Conservation (phyloP, 768 basidiomycete genomes). For the Sporobolomyces pararoseus region DNA sequence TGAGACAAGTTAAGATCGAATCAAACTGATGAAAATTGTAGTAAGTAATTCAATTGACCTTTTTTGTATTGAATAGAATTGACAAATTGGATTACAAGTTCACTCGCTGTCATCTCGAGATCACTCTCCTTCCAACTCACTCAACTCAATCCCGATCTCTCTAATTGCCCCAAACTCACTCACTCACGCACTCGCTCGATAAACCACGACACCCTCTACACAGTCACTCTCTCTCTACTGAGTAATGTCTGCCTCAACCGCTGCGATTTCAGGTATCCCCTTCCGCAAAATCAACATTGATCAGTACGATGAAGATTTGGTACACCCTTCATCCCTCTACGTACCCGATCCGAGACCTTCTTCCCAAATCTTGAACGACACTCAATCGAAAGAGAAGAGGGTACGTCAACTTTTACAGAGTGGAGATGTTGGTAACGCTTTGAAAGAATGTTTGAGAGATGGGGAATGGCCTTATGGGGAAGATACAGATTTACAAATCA, state of each 20-base stretch:
- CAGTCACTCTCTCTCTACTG: neutral
- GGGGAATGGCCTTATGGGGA: slow-evolving; percentile 84
- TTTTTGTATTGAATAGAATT: too few relatives aligned
- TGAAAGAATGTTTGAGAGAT: slow-evolving; percentile 59
- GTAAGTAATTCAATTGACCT: too few relatives aligned
- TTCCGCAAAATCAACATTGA: slow-evolving; percentile 96
- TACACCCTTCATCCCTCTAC: slow-evolving; percentile 79
- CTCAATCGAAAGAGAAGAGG: slow-evolving; percentile 66
- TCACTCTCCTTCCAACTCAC: too few relatives aligned
- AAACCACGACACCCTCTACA: neutral
- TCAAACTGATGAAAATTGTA: too few relatives aligned
- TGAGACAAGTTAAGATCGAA: too few relatives aligned
- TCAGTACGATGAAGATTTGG: slow-evolving; percentile 81
- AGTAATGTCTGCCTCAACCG: slow-evolving; percentile 28
- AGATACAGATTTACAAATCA: slow-evolving; percentile 54
- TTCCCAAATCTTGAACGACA: slow-evolving; percentile 66
- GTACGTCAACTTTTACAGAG: slow-evolving; percentile 70
- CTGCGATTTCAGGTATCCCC: slow-evolving; percentile 47
- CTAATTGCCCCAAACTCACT: too few relatives aligned
- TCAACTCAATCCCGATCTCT: too few relatives aligned
- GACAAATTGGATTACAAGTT: too few relatives aligned
- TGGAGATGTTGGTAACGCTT: slow-evolving; percentile 70
- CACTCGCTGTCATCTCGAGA: too few relatives aligned
- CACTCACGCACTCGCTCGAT: too few relatives aligned
- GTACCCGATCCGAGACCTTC: slow-evolving; percentile 79